Evolutionary conservation across 805 yeast genomes (phyloP).

Genomic region (Clavispora vitiphila): DNA sequence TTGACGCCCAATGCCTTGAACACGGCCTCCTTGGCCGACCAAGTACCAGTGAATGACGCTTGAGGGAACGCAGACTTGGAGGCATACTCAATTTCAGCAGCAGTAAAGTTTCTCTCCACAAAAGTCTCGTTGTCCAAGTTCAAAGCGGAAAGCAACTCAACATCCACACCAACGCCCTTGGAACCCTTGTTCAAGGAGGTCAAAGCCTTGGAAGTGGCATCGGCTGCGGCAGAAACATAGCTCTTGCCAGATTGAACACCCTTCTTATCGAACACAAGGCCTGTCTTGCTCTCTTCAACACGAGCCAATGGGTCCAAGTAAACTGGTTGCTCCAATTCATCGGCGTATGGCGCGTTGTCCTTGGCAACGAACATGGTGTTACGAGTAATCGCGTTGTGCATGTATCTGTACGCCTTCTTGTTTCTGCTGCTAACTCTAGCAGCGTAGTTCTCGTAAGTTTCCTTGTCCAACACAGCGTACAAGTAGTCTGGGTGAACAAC

Average conservation of each 20-base stretch:
- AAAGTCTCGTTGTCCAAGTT: constrained; percentile 88
- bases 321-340: constrained; percentile 81
- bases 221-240: constrained; percentile 45
- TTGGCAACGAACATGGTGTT: constrained; percentile 90
- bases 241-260: constrained; percentile 42
- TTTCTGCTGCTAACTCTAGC: constrained; percentile 73
- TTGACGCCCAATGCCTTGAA: constrained; percentile 90
- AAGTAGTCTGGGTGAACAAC: constrained; percentile 91
- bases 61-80: constrained; percentile 65
- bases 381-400: constrained; percentile 90
- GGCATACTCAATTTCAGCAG: constrained; percentile 75
- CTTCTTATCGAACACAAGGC: constrained; percentile 45
- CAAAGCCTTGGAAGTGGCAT: constrained; percentile 62
- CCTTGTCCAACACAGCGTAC: constrained; percentile 71
- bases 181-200: constrained; percentile 49
- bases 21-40: constrained; percentile 99
- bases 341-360: constrained; percentile 88
- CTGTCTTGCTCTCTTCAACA: constrained; percentile 42
- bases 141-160: constrained; percentile 77
- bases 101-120: constrained; percentile 87
- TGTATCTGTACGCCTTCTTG: constrained; percentile 86
- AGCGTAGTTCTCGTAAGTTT: constrained; percentile 67
- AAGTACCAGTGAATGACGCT: constrained; percentile 93
- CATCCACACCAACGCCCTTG: constrained; percentile 93
- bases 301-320: constrained; percentile 96